Evolutionary conservation across 1,139 yeast species (phyloP).

Genomic region (Geotrichum klebahnii): DNA sequence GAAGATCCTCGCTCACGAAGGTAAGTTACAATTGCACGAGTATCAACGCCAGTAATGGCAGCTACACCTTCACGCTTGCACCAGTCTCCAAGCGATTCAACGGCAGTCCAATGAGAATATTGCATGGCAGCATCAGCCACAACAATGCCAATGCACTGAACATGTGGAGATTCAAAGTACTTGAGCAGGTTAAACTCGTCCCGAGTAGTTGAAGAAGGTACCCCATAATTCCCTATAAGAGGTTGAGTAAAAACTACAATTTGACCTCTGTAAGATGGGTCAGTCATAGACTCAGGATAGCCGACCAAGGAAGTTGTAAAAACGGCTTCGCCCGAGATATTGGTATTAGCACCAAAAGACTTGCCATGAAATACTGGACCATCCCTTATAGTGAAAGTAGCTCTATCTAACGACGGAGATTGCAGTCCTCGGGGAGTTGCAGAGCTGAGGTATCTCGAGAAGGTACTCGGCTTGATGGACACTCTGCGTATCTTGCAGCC

Average conservation of each 20-base stretch:
- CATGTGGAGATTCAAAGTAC: constrained; percentile 84
- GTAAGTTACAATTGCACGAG: constrained; percentile 86
- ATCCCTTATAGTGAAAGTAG: constrained; percentile 83
- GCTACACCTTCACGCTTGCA: constrained; percentile 95
- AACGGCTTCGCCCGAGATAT: constrained; percentile 93
- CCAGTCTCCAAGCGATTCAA: constrained; percentile 91
- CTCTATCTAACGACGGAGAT: constrained; percentile 54
- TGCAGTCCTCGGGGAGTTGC: constrained; percentile 27
- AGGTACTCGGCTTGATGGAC: constrained; percentile 8
- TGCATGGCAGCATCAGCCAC: constrained; percentile 93
- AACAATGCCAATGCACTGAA: constrained; percentile 92
- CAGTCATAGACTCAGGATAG: constrained; percentile 97
- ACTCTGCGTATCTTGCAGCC: constrained; percentile 8
- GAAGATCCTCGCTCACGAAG: constrained; percentile 95
- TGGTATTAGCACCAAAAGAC: constrained; percentile 91
- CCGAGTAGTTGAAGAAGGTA: constrained; percentile 74
- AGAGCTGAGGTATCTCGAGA: constrained; percentile 20
- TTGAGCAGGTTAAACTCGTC: constrained; percentile 82
- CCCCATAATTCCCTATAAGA: constrained; percentile 95
- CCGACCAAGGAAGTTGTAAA: constrained; percentile 97
- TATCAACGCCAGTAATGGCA: constrained; percentile 94
- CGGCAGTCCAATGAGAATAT: constrained; percentile 98
- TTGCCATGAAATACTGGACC: constrained; percentile 92
- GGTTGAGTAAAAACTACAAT: constrained; percentile 96
- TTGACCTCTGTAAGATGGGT: constrained; percentile 94